Evolutionary conservation across 345 rosid species (phyloP).

Genomic region (Zanthoxylum bungeanum): DNA sequence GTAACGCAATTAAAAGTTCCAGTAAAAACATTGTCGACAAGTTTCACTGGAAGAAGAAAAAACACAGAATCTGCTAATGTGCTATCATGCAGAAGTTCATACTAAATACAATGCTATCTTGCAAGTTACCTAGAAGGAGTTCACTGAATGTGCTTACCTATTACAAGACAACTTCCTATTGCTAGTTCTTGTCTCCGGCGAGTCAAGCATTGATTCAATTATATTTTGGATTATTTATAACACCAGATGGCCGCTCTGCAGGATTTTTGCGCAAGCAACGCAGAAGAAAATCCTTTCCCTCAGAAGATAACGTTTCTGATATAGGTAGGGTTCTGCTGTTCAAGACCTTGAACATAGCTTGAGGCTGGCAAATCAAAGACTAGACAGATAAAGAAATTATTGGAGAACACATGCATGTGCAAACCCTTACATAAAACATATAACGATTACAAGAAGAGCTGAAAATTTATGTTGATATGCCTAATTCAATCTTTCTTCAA

Average conservation of each 20-base stretch:
- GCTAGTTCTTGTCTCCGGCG: slow-evolving; percentile 7
- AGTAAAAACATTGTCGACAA: slow-evolving; percentile 5
- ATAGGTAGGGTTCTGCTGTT: slow-evolving; percentile 42
- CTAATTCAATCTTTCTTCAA: background rate
- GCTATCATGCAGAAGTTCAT: too few species aligned
- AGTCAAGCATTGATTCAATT: slow-evolving; percentile 15
- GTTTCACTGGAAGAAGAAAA: slow-evolving; percentile 15
- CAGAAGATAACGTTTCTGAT: slow-evolving; percentile 53
- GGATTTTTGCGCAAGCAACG: slow-evolving; percentile 62
- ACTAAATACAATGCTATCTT: background rate
- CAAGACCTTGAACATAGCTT: slow-evolving; percentile 67
- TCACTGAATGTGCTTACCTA: slow-evolving; percentile 14
- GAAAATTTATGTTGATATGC: background rate
- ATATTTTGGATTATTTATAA: too few species aligned
- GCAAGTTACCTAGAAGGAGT: background rate
- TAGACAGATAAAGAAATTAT: background rate
- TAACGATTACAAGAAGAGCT: background rate
- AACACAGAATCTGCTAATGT: background rate
- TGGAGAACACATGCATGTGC: background rate
- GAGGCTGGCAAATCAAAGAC: slow-evolving; percentile 42
- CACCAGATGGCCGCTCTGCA: slow-evolving; percentile 52
- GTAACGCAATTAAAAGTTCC: slow-evolving; percentile 13
- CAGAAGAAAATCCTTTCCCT: slow-evolving; percentile 60
- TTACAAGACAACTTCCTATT: slow-evolving; percentile 15
- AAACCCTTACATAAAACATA: background rate